These are phyloP conservation scores for Atalantia buxifolia DNA, from an alignment of 345 rosid genomes.

Conservation along the genomic window DNA sequence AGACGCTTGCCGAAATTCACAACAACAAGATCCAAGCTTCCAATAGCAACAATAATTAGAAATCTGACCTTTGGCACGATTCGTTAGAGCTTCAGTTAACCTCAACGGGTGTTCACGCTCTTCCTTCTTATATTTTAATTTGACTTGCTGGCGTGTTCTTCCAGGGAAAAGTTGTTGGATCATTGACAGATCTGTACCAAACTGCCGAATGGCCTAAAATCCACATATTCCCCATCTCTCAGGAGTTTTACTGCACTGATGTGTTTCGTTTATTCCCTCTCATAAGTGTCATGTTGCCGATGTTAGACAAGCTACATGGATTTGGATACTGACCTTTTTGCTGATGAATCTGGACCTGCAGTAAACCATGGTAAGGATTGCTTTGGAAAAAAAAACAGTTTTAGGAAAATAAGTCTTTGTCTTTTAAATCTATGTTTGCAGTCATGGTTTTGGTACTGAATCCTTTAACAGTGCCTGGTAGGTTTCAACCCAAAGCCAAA, in stretches of 20 bases:
- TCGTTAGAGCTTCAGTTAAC: conserved; percentile 56
- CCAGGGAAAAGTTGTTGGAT: conserved; percentile 69
- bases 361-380: conserved; percentile 30
- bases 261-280: neutral
- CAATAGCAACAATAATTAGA: neutral
- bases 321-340: conserved; percentile 27
- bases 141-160: conserved; percentile 66
- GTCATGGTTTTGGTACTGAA: conserved; percentile 1
- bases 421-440: neutral
- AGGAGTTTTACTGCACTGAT: neutral
- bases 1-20: neutral
- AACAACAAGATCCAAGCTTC: neutral
- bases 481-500: conserved; percentile 46
- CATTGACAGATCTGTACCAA: conserved; percentile 76
- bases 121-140: conserved; percentile 73
- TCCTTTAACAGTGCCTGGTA: conserved; percentile 28
- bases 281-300: neutral
- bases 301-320: conserved; percentile 1
- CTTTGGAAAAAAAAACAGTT: neutral
- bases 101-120: conserved; percentile 60
- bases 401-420: neutral
- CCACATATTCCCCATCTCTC: neutral
- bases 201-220: conserved; percentile 64
- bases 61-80: conserved; percentile 49
- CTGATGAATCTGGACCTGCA: conserved; percentile 13